Evolutionary conservation across 1,139 yeast genomes (phyloP).

Genomic region (Hyphopichia buzzinii): DNA sequence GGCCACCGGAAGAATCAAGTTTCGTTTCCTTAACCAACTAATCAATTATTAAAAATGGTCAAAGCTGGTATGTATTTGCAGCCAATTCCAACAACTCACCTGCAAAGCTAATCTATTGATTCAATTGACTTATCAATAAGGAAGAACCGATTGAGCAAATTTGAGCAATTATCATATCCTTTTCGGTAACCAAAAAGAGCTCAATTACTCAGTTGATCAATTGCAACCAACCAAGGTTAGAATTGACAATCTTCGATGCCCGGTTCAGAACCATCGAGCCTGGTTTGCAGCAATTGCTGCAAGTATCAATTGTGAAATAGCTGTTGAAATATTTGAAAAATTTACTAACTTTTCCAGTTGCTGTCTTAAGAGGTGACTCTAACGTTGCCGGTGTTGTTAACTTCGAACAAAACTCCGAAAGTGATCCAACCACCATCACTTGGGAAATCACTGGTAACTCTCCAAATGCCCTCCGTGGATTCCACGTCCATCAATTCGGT

Average conservation of each 20-base stretch:
- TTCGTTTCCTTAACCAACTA: no score
- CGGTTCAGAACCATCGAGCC: no score
- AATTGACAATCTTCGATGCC: no score
- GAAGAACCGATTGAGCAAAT: not conserved
- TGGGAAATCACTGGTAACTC: conserved; percentile 89
- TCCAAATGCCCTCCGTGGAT: conserved; percentile 87
- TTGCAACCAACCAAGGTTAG: no score
- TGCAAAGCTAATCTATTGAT: no score
- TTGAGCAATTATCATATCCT: not conserved
- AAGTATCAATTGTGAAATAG: no score
- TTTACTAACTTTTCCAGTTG: conserved; percentile 64
- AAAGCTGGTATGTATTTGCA: conserved; percentile 32
- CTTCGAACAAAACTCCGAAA: conserved; percentile 79
- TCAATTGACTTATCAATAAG: no score
- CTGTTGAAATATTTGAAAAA: no score
- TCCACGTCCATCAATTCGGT: conserved; percentile 98
- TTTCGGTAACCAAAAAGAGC: no score
- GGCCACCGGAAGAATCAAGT: no score
- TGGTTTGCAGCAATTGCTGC: no score
- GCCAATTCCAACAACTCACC: not conserved
- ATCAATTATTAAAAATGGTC: conserved; percentile 24
- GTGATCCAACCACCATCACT: conserved; percentile 77
- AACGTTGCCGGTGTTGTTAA: conserved; percentile 81
- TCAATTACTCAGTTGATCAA: no score
- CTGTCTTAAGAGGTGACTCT: conserved; percentile 94